phyloP scores from a whole-genome alignment of 805 yeast genomes.

The Candida incommunis region DNA sequence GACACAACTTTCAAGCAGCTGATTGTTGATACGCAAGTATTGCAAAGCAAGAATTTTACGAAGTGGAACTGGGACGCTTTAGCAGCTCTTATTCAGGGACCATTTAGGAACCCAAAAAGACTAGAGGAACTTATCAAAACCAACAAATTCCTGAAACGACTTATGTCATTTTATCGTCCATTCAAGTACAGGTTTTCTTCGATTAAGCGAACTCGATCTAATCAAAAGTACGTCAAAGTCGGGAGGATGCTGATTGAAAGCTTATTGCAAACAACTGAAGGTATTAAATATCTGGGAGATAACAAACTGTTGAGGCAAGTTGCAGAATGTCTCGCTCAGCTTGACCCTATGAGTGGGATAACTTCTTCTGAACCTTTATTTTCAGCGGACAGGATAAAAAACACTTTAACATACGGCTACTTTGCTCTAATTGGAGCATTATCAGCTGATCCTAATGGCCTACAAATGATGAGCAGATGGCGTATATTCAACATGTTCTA shows the following conservation, averaged over 20 bases:
- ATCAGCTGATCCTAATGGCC: conserved; percentile 45
- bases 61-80: conserved; percentile 84
- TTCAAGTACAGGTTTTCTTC: conserved; percentile 68
- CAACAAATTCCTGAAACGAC: conserved; percentile 74
- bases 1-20: conserved; percentile 54
- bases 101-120: conserved; percentile 54
- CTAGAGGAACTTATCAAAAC: conserved; percentile 65
- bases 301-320: conserved; percentile 78
- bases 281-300: conserved; percentile 48
- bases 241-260: conserved; percentile 67
- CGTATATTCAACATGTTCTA: conserved; percentile 70
- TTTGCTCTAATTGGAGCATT: conserved; percentile 65
- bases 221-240: conserved; percentile 46
- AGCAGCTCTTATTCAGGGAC: conserved; percentile 65
- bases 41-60: conserved; percentile 62
- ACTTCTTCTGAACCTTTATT: conserved; percentile 62
- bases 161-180: conserved; percentile 81
- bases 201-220: conserved; percentile 30
- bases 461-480: conserved; percentile 63
- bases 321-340: conserved; percentile 76
- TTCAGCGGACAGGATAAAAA: conserved; percentile 40
- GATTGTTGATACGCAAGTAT: conserved; percentile 53
- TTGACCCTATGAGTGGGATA: conserved; percentile 69
- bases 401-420: conserved; percentile 63
- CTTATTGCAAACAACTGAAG: conserved; percentile 47